Conservation (phyloP, 768 basidiomycete species). For the Rhizopogon rudus region DNA sequence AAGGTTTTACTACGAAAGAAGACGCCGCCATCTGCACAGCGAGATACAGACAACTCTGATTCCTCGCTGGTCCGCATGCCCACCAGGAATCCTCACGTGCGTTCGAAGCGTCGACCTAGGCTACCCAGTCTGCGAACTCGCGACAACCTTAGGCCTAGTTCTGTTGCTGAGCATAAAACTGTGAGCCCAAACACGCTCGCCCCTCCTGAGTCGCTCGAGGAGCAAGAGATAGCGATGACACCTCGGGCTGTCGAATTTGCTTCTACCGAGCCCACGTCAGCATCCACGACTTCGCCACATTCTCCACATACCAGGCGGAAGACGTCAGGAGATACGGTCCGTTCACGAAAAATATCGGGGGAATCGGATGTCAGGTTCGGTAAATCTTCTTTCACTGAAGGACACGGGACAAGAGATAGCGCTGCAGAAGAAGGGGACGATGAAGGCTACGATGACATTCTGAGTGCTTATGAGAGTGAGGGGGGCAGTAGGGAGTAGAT, state of each 20-base stretch:
- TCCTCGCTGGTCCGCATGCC: conserved; percentile 37
- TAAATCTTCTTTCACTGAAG: conserved; percentile 45
- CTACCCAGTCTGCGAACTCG: conserved; percentile 47
- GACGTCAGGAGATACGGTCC: conserved; percentile 19
- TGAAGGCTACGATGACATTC: conserved; percentile 65
- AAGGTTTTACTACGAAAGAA: conserved; percentile 34
- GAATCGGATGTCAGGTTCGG: conserved; percentile 32
- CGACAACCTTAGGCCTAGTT: conserved; percentile 15
- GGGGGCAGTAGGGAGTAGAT: conserved; percentile 33
- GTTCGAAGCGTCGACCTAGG: conserved; percentile 47
- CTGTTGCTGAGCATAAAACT: conserved; percentile 29
- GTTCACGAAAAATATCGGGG: conserved; percentile 37
- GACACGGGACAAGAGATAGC: conserved; percentile 44
- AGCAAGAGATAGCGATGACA: conserved; percentile 48
- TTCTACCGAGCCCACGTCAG: conserved; percentile 20
- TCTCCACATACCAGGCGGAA: conserved; percentile 23
- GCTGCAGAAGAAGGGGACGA: conserved; percentile 77
- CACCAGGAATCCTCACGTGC: conserved; percentile 38
- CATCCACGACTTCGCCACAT: conserved; percentile 24
- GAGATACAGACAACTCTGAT: conserved; percentile 41
- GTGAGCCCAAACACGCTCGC: conserved; percentile 40
- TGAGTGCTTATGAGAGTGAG: conserved; percentile 82
- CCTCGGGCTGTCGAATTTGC: conserved; percentile 54
- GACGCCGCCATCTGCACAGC: conserved; percentile 23
- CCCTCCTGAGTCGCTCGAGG: conserved; percentile 49